Evolutionary conservation across 805 yeast genomes (phyloP).

Genomic region (Candida koratica): DNA sequence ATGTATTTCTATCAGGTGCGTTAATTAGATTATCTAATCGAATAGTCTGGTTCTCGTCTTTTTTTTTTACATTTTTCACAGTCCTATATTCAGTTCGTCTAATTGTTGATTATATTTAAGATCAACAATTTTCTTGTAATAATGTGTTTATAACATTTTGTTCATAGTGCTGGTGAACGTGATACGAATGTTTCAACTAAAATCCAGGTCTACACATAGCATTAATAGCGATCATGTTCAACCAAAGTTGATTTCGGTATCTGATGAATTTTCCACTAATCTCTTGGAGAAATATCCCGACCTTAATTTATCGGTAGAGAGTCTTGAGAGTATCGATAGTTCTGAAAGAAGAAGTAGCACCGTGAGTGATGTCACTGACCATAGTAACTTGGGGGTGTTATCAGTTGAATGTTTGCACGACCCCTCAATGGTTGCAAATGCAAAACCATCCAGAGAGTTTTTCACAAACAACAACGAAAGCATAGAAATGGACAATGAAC

Average conservation of each 20-base stretch:
- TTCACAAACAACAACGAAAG: not conserved
- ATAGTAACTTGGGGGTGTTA: conserved; percentile 8
- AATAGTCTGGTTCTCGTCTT: conserved; percentile 4
- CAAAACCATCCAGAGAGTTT: not conserved
- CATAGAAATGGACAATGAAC: not conserved
- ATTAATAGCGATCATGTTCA: conserved; percentile 14
- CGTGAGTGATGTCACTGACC: conserved; percentile 13
- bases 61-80: not conserved
- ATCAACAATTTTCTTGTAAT: too few relatives aligned
- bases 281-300: conserved; percentile 16
- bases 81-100: too few relatives aligned
- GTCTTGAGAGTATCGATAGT: conserved; percentile 13
- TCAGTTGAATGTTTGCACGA: conserved; percentile 5
- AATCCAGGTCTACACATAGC: conserved; percentile 14
- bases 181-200: conserved; percentile 12
- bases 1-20: conserved; percentile 1
- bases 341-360: conserved; percentile 16
- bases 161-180: too few relatives aligned
- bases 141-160: too few relatives aligned
- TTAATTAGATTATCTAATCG: conserved; percentile 1
- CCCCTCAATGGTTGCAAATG: conserved; percentile 4
- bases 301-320: conserved; percentile 14
- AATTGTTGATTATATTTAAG: too few relatives aligned
- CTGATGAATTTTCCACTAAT: conserved; percentile 8
- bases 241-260: conserved; percentile 12